Conservation (phyloP, 2,329 filamentous ascomycete species). For the Fusarium liriodendri region DNA sequence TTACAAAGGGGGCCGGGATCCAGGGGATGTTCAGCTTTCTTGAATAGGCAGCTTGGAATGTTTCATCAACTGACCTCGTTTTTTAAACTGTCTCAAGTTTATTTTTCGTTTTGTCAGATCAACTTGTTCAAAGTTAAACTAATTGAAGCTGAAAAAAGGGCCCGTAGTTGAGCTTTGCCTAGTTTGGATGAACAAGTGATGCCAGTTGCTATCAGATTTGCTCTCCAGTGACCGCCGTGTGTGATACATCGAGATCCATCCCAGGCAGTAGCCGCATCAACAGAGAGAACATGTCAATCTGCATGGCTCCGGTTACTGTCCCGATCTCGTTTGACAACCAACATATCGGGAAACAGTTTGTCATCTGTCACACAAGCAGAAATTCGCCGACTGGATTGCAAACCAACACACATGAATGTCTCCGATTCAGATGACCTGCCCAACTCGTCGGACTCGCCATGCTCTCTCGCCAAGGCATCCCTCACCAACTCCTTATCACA, state of each 20-base stretch:
- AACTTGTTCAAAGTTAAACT: neutral
- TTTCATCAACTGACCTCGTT: neutral
- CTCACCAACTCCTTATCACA: neutral
- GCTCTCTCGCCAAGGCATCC: neutral
- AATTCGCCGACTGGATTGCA: neutral
- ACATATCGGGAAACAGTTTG: neutral
- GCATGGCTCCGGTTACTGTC: neutral
- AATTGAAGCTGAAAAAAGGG: neutral
- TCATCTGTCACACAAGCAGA: neutral
- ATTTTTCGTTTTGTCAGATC: neutral
- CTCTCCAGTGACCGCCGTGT: too few species aligned
- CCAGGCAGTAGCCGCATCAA: neutral
- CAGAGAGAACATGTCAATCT: neutral
- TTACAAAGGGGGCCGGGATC: neutral
- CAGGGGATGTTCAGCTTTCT: neutral
- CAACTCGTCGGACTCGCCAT: neutral
- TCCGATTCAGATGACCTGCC: neutral
- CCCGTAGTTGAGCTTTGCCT: neutral
- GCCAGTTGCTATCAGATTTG: neutral
- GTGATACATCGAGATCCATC: neutral
- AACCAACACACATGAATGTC: neutral
- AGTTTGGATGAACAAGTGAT: neutral
- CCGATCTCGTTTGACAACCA: neutral
- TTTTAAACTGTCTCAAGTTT: neutral
- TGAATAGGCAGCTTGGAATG: neutral